A percentile compares a stretch with the other conserved stretches of the same genome.
These are phyloP conservation scores for Candida saitoana DNA, from an alignment of 805 yeast species.

Conservation along the genomic window DNA sequence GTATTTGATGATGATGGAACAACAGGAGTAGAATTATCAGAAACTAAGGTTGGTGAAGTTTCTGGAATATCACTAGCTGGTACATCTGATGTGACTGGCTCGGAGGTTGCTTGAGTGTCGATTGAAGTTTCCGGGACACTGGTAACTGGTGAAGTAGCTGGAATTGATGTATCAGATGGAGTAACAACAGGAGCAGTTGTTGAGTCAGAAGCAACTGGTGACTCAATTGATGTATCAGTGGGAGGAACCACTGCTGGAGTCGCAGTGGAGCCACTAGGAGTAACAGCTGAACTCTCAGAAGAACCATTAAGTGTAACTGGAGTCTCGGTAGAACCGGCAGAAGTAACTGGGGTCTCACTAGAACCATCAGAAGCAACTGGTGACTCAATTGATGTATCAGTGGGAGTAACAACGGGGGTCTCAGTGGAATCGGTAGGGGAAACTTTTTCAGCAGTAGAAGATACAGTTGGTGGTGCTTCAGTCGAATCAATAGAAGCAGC, in stretches of 20 bases:
- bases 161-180: slow-evolving; percentile 2
- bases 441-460: neutral
- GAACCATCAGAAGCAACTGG: slow-evolving; percentile 5
- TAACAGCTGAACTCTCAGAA: neutral
- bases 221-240: slow-evolving; percentile 4
- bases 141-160: neutral
- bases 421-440: neutral
- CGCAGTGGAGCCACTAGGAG: slow-evolving; percentile 5
- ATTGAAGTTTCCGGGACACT: neutral
- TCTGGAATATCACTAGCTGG: no score
- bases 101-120: neutral
- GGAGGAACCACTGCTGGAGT: slow-evolving; percentile 3
- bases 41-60: no score
- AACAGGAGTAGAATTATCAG: no score
- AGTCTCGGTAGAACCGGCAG: neutral
- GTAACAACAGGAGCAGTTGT: slow-evolving; percentile 4
- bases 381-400: neutral
- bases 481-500: neutral
- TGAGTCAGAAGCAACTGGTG: no score
- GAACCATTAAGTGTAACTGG: slow-evolving; percentile 4
- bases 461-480: neutral
- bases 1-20: neutral
- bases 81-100: no score
- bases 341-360: neutral
- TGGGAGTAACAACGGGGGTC: neutral